Evolutionary conservation across 2,329 filamentous ascomycete species (phyloP).

Genomic region (Exophiala sideris): DNA sequence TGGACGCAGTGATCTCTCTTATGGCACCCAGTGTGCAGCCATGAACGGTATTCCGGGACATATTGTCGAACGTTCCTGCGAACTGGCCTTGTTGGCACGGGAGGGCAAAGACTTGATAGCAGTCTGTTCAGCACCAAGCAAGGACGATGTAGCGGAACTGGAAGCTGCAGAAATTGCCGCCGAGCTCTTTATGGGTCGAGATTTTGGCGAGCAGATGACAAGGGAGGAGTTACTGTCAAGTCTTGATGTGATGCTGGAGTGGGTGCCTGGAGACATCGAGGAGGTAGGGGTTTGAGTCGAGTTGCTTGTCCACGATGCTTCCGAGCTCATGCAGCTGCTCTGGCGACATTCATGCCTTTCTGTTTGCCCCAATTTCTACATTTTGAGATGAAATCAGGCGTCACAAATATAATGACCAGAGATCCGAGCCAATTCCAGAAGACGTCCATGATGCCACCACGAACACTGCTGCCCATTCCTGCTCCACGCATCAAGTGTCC

Average conservation of each 20-base stretch:
- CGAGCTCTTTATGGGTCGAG: constrained; percentile 19
- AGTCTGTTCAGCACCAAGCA: constrained; percentile 65
- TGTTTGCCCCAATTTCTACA: constrained; percentile 57
- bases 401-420: constrained; percentile 55
- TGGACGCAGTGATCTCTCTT: constrained; percentile 74
- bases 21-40: constrained; percentile 79
- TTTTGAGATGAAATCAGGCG: constrained; percentile 56
- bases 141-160: constrained; percentile 63
- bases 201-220: constrained; percentile 18
- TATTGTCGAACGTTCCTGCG: constrained; percentile 72
- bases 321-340: neutral
- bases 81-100: constrained; percentile 64
- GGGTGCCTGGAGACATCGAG: neutral
- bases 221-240: constrained; percentile 8
- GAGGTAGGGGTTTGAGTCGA: neutral
- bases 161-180: constrained; percentile 53
- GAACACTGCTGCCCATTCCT: constrained; percentile 52
- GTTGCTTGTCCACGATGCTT: neutral
- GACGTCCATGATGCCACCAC: constrained; percentile 51
- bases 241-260: constrained; percentile 14
- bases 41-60: constrained; percentile 75
- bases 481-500: constrained; percentile 68
- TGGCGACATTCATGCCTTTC: constrained; percentile 37
- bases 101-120: constrained; percentile 73
- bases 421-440: constrained; percentile 53